A percentile compares a stretch with the other conserved stretches of the same genome.
phyloP scores from a whole-genome alignment of 2,329 filamentous ascomycete genomes.

The Fusarium sp. region DNA sequence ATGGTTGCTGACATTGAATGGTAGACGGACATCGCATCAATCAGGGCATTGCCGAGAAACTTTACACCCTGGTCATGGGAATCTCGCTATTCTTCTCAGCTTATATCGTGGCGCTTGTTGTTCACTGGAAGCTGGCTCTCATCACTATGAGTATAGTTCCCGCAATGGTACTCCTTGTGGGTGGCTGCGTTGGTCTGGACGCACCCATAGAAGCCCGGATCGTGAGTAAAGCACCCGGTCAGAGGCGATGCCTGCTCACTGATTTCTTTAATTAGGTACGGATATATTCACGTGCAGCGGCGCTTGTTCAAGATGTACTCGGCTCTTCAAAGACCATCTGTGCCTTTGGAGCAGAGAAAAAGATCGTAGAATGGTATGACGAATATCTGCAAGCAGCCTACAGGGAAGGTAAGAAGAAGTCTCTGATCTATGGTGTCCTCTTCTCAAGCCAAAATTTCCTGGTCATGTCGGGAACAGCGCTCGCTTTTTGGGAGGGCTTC shows the following conservation, averaged over 20 bases:
- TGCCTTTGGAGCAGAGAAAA: neutral
- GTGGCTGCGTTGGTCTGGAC: neutral
- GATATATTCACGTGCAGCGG: constrained; percentile 2
- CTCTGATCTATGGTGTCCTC: neutral
- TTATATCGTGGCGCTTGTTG: neutral
- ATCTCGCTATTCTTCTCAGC: neutral
- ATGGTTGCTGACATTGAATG: neutral
- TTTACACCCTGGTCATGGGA: neutral
- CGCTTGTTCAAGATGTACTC: constrained; percentile 2
- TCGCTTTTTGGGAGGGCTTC: constrained; percentile 4
- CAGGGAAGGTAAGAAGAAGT: constrained; percentile 1
- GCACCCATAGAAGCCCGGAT: constrained; percentile 1
- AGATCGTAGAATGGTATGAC: constrained; percentile 2
- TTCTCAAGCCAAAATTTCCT: neutral
- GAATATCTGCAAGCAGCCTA: neutral
- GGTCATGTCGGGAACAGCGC: neutral
- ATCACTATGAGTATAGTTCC: constrained; percentile 1
- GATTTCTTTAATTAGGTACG: neutral
- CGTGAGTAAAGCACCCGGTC: neutral
- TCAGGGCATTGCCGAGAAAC: constrained; percentile 1
- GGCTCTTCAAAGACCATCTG: neutral
- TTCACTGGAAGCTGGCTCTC: constrained; percentile 6
- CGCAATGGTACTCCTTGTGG: neutral
- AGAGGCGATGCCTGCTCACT: neutral
- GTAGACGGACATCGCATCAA: constrained; percentile 3